A percentile compares a stretch with the other conserved stretches of the same genome.
phyloP scores from a whole-genome alignment of 2,329 filamentous ascomycete species.

The Aspergillus sp. region DNA sequence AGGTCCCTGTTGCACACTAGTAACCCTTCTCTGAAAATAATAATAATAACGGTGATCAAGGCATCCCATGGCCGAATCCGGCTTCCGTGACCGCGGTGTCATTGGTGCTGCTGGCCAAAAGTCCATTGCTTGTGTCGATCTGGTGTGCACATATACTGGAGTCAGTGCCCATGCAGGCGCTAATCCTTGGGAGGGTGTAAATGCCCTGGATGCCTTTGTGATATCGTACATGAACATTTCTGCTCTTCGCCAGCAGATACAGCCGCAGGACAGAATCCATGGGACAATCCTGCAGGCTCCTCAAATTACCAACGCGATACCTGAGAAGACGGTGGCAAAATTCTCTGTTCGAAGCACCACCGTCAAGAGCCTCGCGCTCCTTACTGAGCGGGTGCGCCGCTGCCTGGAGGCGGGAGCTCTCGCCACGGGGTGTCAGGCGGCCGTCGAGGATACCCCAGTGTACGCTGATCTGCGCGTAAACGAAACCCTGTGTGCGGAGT shows the following conservation, averaged over 20 bases:
- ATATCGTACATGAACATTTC: slow-evolving; percentile 48
- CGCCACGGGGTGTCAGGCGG: slow-evolving; percentile 35
- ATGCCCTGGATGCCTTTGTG: slow-evolving; percentile 59
- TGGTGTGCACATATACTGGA: slow-evolving; percentile 47
- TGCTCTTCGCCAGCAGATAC: slow-evolving; percentile 57
- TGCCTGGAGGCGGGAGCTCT: slow-evolving; percentile 39
- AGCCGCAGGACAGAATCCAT: slow-evolving; percentile 53
- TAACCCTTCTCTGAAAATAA: too few relatives aligned
- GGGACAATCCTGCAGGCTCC: slow-evolving; percentile 57
- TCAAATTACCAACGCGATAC: slow-evolving; percentile 58
- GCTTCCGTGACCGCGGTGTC: slow-evolving; percentile 16
- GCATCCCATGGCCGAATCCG: background rate
- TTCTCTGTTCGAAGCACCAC: slow-evolving; percentile 49
- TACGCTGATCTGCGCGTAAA: slow-evolving; percentile 46
- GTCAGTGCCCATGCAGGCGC: slow-evolving; percentile 58
- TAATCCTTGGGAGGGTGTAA: slow-evolving; percentile 60
- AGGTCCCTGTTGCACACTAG: too few relatives aligned
- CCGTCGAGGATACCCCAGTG: background rate
- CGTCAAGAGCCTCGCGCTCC: slow-evolving; percentile 38
- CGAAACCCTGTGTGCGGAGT: slow-evolving; percentile 45
- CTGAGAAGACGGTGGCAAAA: slow-evolving; percentile 48
- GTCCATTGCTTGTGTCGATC: slow-evolving; percentile 36
- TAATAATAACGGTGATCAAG: too few relatives aligned
- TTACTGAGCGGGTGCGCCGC: slow-evolving; percentile 30
- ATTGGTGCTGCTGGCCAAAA: slow-evolving; percentile 29